Base-by-base conservation (phyloP, 2,329 filamentous ascomycete species). In the Nectriaceae sp. region DNA sequence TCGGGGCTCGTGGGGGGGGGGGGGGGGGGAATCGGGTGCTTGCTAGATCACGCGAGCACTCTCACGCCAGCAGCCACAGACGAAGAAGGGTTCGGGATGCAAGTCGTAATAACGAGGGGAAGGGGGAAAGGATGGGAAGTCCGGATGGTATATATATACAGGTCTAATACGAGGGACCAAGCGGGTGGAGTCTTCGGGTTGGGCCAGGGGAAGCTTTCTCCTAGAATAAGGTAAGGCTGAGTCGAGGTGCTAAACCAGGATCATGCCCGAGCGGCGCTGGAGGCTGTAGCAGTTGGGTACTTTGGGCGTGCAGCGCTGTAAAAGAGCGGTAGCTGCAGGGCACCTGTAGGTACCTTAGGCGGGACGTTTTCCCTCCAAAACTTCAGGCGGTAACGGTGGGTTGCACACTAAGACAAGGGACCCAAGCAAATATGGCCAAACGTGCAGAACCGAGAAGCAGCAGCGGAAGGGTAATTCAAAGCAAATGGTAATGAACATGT, bases 121-220 rank as follows among this genome's bases (percentile, higher is more conserved):
- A 44, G 48, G 21, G 43, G 44, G 35, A 42, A 42, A 48, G 45
- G 53, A 47, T 48, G 53, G 50, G 45, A 52, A 40, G 35, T 18
- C 39, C 43, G 45, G 51, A 61, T 49, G 55, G 51, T 61, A 61
- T 61, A 61, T 61, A 61, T 54, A 42, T 59, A 47, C 40, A 52
- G 51, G 26, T 31, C 26, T 31, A 37, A 19, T 37, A 37, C 16
- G 35, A 31, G 11, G 35, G 11, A 37, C 10, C 35, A 16, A 37
- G 35, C 18, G 35, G 35, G 11, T 37, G 35, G 11, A 37, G 11
- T 15, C 35, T 11, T 19, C 16, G 16, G 10, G 11, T 16, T 19
- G 26, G 26, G 26, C 26, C 26, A 31, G 26, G 26, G 26, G 26
- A 31, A 31, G 26, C 26, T 31, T 31, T 31, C 26, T 10, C 26